Conservation (phyloP, 1,139 yeast genomes). For the Arxiozyma slooffiae region DNA sequence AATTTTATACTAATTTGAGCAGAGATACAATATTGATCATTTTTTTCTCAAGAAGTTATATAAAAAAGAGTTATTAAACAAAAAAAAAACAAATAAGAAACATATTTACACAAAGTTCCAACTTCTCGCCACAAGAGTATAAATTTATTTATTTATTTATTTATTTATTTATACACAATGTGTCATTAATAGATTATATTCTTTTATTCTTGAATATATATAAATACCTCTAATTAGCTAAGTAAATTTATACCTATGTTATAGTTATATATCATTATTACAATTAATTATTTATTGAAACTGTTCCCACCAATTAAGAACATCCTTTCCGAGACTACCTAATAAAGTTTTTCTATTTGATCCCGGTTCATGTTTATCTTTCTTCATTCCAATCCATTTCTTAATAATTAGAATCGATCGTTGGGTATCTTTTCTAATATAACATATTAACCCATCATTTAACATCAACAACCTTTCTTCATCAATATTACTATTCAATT, state of each 20-base stretch:
- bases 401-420: conserved; percentile 18
- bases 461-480: conserved; percentile 26
- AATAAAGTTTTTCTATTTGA: conserved; percentile 11
- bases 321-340: conserved; percentile 20
- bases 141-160: neutral
- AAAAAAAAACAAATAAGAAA: neutral
- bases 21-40: too few relatives aligned
- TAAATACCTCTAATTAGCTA: neutral
- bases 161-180: neutral
- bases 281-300: neutral
- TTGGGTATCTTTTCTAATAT: conserved; percentile 15
- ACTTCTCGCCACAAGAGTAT: neutral
- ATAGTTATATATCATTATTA: neutral
- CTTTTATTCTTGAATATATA: neutral
- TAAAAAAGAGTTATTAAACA: neutral
- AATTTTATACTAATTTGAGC: conserved; percentile 9
- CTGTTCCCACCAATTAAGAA: conserved; percentile 20
- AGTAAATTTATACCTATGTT: neutral
- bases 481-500: conserved; percentile 7
- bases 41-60: neutral
- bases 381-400: conserved; percentile 24
- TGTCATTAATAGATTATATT: neutral
- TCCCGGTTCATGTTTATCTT: conserved; percentile 1
- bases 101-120: neutral
- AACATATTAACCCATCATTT: conserved; percentile 28